phyloP scores from a whole-genome alignment of 2,329 filamentous ascomycete species.

The Trichoderma sp. region DNA sequence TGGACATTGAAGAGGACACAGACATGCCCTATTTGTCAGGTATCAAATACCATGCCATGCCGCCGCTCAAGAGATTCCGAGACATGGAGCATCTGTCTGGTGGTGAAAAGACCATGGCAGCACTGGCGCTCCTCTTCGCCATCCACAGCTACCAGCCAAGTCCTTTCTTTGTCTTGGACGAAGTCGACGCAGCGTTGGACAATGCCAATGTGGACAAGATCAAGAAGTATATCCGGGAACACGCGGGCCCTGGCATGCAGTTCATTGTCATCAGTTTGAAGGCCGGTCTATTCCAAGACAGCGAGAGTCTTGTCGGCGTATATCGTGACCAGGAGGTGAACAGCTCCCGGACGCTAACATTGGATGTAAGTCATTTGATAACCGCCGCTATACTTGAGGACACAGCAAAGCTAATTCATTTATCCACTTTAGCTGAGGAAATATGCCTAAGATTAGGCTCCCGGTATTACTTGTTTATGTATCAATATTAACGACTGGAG shows the following conservation, averaged over 20 bases:
- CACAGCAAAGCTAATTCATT: constrained; percentile 18
- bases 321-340: constrained; percentile 94
- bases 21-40: constrained; percentile 94
- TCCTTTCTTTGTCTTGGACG: constrained; percentile 97
- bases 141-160: constrained; percentile 94
- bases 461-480: constrained; percentile 2
- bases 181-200: constrained; percentile 97
- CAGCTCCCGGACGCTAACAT: constrained; percentile 82
- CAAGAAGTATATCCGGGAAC: constrained; percentile 91
- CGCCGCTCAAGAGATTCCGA: constrained; percentile 93
- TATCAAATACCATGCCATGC: constrained; percentile 99
- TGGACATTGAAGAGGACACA: constrained; percentile 91
- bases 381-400: neutral
- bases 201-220: constrained; percentile 96
- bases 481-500: constrained; percentile 15
- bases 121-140: constrained; percentile 91
- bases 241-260: constrained; percentile 95
- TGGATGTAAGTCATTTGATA: constrained; percentile 73
- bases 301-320: constrained; percentile 91
- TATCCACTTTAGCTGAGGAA: constrained; percentile 32
- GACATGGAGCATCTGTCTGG: constrained; percentile 99
- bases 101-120: constrained; percentile 98
- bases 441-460: constrained; percentile 30
- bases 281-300: constrained; percentile 92
- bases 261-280: constrained; percentile 98